phyloP scores from a whole-genome alignment of 2,329 filamentous ascomycete genomes.

The Emergomyces africanus region DNA sequence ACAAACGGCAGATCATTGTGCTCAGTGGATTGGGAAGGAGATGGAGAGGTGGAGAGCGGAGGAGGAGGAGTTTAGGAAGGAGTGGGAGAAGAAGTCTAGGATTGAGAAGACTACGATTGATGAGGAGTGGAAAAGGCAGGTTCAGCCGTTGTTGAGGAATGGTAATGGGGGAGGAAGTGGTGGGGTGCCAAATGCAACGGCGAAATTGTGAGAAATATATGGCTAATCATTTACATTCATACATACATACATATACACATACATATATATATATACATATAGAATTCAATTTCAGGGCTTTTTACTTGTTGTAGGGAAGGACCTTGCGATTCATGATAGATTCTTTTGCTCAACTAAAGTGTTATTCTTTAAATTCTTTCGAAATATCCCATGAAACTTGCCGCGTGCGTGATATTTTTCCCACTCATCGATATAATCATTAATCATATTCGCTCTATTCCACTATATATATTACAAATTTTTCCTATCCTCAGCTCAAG shows the following conservation, averaged over 20 bases:
- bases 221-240: neutral
- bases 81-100: constrained; percentile 40
- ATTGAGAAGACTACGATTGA: constrained; percentile 45
- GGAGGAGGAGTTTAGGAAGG: constrained; percentile 41
- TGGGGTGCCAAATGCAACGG: constrained; percentile 3
- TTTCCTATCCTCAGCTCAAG: neutral
- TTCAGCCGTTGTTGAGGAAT: constrained; percentile 17
- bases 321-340: neutral
- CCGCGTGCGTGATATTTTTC: no score
- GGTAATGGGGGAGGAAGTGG: neutral
- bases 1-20: constrained; percentile 50
- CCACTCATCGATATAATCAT: neutral
- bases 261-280: neutral
- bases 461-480: neutral
- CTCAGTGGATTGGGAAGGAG: constrained; percentile 46
- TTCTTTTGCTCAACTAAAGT: neutral
- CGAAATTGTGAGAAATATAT: constrained; percentile 17
- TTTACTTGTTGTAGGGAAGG: no score
- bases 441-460: neutral
- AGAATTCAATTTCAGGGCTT: neutral
- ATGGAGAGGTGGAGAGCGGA: constrained; percentile 45
- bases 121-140: constrained; percentile 39
- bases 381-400: neutral
- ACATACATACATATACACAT: no score
- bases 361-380: neutral